Base-by-base conservation (phyloP, 2,329 filamentous ascomycete genomes). In the Aspergillus proliferans region DNA sequence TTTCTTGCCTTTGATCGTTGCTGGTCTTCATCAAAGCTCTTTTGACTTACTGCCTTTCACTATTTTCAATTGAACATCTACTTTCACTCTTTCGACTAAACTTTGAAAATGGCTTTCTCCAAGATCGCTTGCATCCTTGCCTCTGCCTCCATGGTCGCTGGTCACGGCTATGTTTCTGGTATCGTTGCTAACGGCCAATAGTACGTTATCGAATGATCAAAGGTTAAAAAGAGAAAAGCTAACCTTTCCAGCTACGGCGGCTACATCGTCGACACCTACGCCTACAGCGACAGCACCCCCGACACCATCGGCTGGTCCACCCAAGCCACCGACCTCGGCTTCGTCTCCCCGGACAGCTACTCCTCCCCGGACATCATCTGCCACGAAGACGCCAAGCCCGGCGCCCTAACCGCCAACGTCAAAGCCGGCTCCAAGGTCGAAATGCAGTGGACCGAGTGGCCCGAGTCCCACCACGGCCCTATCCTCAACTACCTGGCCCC, bases 361-460 rank as follows among this genome's bases (percentile, higher is more conserved):
- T 60, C 63, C 22, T 62, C 63, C 18, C 58, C 72, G 21, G 74
- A 82, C 60, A 82, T 84, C 54, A 78, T 81, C 69, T 84, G 81
- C 71, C 83, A 86, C 71, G 72, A 72, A 58, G 67, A 68, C 19
- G 81, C 76, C n/a, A 71, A 70, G 15, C 74, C 76, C 10, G 78
- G 75, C 10, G 55, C 65, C 8, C 69, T 73, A 46, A 71, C 74
- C 50, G 80, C 77, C 8, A 66, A 74, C 8, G 78, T 85, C 22
- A 69, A 74, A 1, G 84, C 83, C 10, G 85, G 84, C 48, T 71
- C 72, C 51, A 71, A 71, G 9, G 61, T 86, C 58, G 70, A 77
- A 38, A 64, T 87, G 43, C 74, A 79, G 56, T 86, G 84, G 84
- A 79, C 73, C 48, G 69, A 72, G 18, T 87, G 84, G 84, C 82